Base-by-base conservation (phyloP, 805 yeast species). In the Grigorovia yakushimaensis region DNA sequence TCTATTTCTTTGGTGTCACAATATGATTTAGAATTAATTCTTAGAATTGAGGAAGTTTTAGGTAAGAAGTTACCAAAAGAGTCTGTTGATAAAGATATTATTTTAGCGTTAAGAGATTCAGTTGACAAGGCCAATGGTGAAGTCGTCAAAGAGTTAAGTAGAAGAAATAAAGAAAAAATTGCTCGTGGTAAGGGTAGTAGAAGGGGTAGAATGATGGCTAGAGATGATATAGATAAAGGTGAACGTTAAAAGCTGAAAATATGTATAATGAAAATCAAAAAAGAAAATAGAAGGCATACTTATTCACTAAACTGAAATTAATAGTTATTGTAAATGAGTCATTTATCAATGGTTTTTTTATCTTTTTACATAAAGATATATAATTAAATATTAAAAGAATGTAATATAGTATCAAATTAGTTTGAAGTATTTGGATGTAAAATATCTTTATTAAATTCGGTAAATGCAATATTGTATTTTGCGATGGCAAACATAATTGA, bases 71-170 rank as follows among this genome's bases (percentile, higher is more conserved):
- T 93, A 47, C 89, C 89, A 4, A 89, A 86, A 64, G 95, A 88
- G 45, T 74, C 79, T 4, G 84, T 89, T 2, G 82, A 88, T 45
- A 84, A 78, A 57, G 84, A 81, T 53, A 84, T 82, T 5, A 85
- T 91, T 50, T 72, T 81, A 60, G 78, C 88, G 5, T 69, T 93
- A 48, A 85, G 87, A 59, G 84, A 84, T 49, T 82, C 93, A 38
- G 96, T 93, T 27, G 97, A 89, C 53, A 84, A 84, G 55, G 97
- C 97, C 11, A 78, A 82, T 54, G 85, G 95, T 39, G 94, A 87
- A 66, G 95, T 97, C 13, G 85, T 88, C 45, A 80, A 63, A 65
- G 69, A 65, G 78, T 54, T 83, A 77, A 66, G 83, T 79, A 69
- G 86, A 82, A 65, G 84, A 79, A 54, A 70, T 76, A 62, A 89